These are phyloP conservation scores for Schizophyllum commune DNA, from an alignment of 1,284 basidiomycete species.

Conservation along the genomic window DNA sequence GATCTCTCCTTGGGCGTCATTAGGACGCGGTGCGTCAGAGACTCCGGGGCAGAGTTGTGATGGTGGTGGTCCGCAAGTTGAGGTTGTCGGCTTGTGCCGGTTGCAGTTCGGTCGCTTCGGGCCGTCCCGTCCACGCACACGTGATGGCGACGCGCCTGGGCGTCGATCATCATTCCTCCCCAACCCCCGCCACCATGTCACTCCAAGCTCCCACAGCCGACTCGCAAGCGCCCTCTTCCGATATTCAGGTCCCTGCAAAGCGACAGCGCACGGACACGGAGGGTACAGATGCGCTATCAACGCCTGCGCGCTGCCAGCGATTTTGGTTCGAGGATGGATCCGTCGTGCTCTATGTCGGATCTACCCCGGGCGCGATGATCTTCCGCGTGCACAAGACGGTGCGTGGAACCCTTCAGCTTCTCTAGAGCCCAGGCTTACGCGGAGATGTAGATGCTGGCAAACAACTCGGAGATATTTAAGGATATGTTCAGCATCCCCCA, in stretches of 20 bases:
- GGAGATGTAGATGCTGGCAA: neutral
- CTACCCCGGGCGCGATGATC: neutral
- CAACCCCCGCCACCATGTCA: neutral
- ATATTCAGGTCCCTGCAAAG: neutral
- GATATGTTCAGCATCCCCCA: slow-evolving; percentile 8
- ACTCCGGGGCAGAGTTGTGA: too few species aligned
- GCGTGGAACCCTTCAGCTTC: neutral
- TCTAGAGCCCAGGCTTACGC: too few species aligned
- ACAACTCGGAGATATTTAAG: slow-evolving; percentile 1
- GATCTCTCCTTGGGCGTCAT: too few species aligned
- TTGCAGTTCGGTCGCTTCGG: too few species aligned
- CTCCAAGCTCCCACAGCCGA: neutral
- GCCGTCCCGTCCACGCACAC: too few species aligned
- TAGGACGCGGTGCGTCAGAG: too few species aligned
- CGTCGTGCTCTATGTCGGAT: slow-evolving; percentile 4
- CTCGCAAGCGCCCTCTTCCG: too few species aligned
- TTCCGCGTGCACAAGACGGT: slow-evolving; percentile 7
- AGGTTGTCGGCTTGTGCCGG: too few species aligned
- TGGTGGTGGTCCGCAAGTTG: too few species aligned
- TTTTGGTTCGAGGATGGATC: slow-evolving; percentile 12
- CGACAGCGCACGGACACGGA: neutral
- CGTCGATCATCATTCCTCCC: too few species aligned
- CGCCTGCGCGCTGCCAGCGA: neutral
- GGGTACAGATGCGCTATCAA: neutral
- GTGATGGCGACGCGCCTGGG: too few species aligned